Base-by-base conservation (phyloP, 2,329 filamentous ascomycete genomes). In the Fusarium citri region DNA sequence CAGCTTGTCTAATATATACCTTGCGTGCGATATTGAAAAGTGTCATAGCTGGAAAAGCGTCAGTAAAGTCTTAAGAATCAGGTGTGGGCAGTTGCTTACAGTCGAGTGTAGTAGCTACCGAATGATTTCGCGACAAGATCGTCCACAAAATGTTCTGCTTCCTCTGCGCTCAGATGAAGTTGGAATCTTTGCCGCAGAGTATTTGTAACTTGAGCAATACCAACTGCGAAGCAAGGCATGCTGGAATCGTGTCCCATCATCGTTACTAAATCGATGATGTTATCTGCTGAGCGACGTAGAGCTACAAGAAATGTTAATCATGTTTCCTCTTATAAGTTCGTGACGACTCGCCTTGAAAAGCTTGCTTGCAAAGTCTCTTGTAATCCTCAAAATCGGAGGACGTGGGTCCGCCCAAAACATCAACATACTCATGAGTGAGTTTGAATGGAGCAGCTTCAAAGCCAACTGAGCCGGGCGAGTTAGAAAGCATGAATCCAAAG, bases 381-480 rank as follows among this genome's bases (percentile, higher is more conserved):
- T 93, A 96, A 65, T 91, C 88, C 42, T 91, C 87, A 76, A 89
- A 96, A 50, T 91, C 89, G 5, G 87, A 84, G 2, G 91, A 91
- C 7, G 88, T 88, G 8, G 92, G 79, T 2, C 93, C 93, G 20
- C 93, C 93, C 30, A 96, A 83, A 10, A 96, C 91, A 72, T 96
- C 93, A 41, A 96, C 90, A 76, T 96, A 96, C 76, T 96, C 93
- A 69, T 94, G 89, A 3, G 93, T 94, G 26, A 96, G 84, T 82
- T 96, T 96, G 81, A 96, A 96, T 2, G 93, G 93, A 7, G 93
- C 93, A 16, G 93, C 93, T 80, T 96, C 93, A 74, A 96, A 96
- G 4, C 92, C 92, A 76, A 96, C 92, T 11, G 90, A 92, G 1
- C 93, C 93, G 0, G 93, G 93, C 2, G 92, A 94, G 79, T 96